Evolutionary conservation across 495 filamentous ascomycete species (phyloP).

Genomic region (Xanthoparmelia taractica): DNA sequence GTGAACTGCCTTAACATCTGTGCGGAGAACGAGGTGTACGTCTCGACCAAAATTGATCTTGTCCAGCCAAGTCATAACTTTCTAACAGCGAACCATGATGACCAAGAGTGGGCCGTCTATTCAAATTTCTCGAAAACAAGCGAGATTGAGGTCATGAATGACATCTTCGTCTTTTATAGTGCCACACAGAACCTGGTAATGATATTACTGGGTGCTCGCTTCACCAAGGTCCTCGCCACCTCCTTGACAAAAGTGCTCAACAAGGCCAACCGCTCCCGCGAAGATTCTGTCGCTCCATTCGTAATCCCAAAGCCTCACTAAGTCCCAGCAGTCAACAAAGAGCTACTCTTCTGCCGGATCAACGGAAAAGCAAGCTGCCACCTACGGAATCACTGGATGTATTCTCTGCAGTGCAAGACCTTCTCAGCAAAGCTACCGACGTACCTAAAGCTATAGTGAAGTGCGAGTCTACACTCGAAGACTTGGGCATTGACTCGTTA

Average conservation of each 20-base stretch:
- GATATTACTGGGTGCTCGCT: conserved; percentile 30
- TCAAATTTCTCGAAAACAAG: conserved; percentile 8
- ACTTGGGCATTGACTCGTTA: conserved; percentile 40
- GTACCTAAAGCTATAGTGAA: conserved; percentile 25
- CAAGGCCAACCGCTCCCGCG: conserved; percentile 12
- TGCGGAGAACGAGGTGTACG: conserved; percentile 26
- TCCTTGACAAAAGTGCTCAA: conserved; percentile 26
- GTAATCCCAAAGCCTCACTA: not conserved
- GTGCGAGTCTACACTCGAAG: conserved; percentile 23
- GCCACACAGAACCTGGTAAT: conserved; percentile 23
- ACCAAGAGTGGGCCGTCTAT: conserved; percentile 19
- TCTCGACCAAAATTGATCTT: conserved; percentile 25
- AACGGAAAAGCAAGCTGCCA: too few relatives aligned
- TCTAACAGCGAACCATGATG: conserved; percentile 3
- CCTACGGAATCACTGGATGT: too few relatives aligned
- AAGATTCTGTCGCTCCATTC: not conserved
- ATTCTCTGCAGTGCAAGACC: too few relatives aligned
- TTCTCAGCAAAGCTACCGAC: conserved; percentile 30
- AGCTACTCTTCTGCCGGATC: not conserved
- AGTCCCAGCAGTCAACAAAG: not conserved
- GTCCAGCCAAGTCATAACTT: conserved; percentile 8
- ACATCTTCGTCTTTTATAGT: conserved; percentile 34
- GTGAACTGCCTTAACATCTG: conserved; percentile 31
- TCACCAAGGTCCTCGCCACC: conserved; percentile 26
- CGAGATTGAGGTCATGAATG: conserved; percentile 24